Base-by-base conservation (phyloP, 2,329 filamentous ascomycete species). In the Alternaria postmessia region DNA sequence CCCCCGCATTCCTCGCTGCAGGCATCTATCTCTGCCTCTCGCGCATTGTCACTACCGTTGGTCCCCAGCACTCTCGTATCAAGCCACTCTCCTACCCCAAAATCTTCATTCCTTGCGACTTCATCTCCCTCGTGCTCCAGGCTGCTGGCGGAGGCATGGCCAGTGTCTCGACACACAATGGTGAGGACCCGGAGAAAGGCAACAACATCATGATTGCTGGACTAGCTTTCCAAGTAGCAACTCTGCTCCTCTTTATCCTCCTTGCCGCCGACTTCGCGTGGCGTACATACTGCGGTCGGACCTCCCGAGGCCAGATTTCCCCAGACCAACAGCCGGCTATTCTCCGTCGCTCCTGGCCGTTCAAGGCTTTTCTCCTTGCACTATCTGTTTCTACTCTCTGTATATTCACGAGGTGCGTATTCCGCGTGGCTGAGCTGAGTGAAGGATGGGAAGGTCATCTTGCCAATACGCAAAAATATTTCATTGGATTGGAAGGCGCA, bases 11-110 rank as follows among this genome's bases (percentile, higher is more conserved):
- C 74, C 83, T 85, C 68, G 83, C 86, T 28, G 89, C 88, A 0
- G 87, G 87, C 59, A 87, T 91, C 70, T 91, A 91, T 73, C 84
- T 91, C 54, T 89, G 86, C 30, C 81, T 90, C 30, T 79, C 79
- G 2, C 75, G 75, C 44, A 79, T 79, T 58, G 78, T 82, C 57
- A 66, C 72, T 38, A 78, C 74, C 51, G 80, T 81, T 64, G 80
- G 74, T 34, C 56, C 71, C 11, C 62, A 77, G 43, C 77, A 80
- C 61, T 82, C 81, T 7, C 79, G 79, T 63, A 75, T 84, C 59
- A 74, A 72, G 24, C 81, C 84, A 0, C 71, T 67, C 5, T 75
- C 81, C 1, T 85, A 85, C 63, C 81, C 83, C 3, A 81, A 79
- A 63, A 80, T 85, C 53, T 85, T 86, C 72, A 82, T 86, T 57